These are phyloP conservation scores for Protoeuglena noctilucae DNA, from an alignment of 139 green algal genomes.

Conservation along the genomic window DNA sequence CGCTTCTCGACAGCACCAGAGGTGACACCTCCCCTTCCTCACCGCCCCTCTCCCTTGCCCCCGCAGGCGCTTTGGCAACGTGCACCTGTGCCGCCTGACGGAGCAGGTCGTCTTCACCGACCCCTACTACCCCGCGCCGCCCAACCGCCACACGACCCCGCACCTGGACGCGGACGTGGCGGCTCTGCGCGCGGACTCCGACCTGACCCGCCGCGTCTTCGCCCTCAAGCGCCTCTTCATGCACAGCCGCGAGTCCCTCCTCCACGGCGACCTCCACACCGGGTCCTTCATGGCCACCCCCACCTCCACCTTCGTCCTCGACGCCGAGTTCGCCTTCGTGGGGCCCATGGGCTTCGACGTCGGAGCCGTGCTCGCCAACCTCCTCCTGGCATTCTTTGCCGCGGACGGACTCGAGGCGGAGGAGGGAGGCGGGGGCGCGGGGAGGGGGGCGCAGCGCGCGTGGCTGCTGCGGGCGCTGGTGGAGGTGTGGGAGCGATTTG, in stretches of 20 bases:
- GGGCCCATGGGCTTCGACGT: slow-evolving; percentile 94
- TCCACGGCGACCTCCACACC: slow-evolving; percentile 96
- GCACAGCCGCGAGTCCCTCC: slow-evolving; percentile 53
- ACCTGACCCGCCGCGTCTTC: slow-evolving; percentile 41
- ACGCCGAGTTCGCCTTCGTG: slow-evolving; percentile 91
- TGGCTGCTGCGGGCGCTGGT: slow-evolving; percentile 24
- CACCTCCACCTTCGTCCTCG: slow-evolving; percentile 47
- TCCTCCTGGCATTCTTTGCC: slow-evolving; percentile 81
- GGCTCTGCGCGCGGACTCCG: slow-evolving; percentile 42
- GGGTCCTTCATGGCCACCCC: slow-evolving; percentile 75
- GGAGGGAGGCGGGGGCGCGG: background rate
- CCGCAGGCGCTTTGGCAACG: slow-evolving; percentile 46
- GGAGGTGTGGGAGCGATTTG: slow-evolving; percentile 52
- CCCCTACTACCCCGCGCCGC: slow-evolving; percentile 47
- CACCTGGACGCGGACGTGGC: slow-evolving; percentile 60
- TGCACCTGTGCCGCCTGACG: slow-evolving; percentile 77
- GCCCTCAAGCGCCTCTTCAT: slow-evolving; percentile 67
- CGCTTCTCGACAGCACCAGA: slow-evolving; percentile 6
- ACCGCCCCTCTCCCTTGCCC: slow-evolving; percentile 44
- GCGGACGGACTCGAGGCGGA: slow-evolving; percentile 37
- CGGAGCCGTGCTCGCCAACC: slow-evolving; percentile 81
- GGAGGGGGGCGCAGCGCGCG: slow-evolving; percentile 22
- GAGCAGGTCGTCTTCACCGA: slow-evolving; percentile 95
- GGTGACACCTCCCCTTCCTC: too few relatives aligned
- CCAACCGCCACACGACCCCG: slow-evolving; percentile 62